These are phyloP conservation scores for Mayamaea pseudoterrestris DNA, from an alignment of 108 stramenopile genomes.

Conservation along the genomic window DNA sequence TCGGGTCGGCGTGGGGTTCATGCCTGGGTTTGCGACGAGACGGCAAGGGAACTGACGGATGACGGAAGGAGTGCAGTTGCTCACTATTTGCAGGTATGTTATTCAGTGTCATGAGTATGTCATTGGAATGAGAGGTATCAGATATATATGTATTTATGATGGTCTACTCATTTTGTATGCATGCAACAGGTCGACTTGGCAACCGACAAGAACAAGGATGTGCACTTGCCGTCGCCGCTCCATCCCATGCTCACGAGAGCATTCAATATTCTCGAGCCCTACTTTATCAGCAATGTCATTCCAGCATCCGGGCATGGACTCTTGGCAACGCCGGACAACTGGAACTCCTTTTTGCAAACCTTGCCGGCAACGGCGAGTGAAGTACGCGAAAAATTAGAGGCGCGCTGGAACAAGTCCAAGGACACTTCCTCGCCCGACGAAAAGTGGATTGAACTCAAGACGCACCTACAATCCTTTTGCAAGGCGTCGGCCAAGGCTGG, in stretches of 20 bases:
- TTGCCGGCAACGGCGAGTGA: conserved; percentile 63
- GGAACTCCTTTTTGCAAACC: conserved; percentile 72
- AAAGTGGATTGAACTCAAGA: conserved; percentile 78
- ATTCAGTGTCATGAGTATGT: neutral
- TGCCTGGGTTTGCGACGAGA: conserved; percentile 96
- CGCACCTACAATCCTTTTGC: conserved; percentile 37
- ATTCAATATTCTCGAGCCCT: conserved; percentile 78
- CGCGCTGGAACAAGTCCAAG: conserved; percentile 44
- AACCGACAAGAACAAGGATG: conserved; percentile 58
- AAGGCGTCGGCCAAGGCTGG: conserved; percentile 21
- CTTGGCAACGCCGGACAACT: conserved; percentile 60
- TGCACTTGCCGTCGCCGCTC: conserved; percentile 46
- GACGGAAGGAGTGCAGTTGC: conserved; percentile 92
- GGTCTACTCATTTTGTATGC: neutral
- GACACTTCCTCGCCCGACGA: conserved; percentile 35
- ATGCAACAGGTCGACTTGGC: conserved; percentile 32
- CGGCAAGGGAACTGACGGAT: conserved; percentile 79
- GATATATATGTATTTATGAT: neutral
- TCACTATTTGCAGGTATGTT: conserved; percentile 87
- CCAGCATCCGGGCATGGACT: conserved; percentile 74
- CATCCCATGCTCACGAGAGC: conserved; percentile 89
- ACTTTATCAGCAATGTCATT: conserved; percentile 76
- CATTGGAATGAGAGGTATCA: neutral
- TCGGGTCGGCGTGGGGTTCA: conserved; percentile 99
- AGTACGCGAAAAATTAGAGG: conserved; percentile 32